A percentile compares a stretch with the other conserved stretches of the same genome.
These are phyloP conservation scores for Leccinum rimulosum DNA, from an alignment of 768 basidiomycete species.

Conservation along the genomic window DNA sequence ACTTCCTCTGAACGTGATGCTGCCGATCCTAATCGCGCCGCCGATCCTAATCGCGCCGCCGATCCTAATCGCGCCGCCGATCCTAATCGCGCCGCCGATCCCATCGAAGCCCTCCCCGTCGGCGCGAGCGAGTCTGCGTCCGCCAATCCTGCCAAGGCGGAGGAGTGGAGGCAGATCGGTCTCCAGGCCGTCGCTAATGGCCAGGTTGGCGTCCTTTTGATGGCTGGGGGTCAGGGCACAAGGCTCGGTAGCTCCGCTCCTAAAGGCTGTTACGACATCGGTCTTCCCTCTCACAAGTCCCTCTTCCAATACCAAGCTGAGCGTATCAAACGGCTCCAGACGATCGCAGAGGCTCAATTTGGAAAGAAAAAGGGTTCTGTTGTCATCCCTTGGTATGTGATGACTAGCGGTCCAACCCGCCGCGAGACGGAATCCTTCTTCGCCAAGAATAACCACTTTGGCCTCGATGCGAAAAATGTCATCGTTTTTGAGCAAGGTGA, in stretches of 20 bases:
- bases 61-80: constrained; percentile 52
- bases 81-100: constrained; percentile 39
- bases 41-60: constrained; percentile 42
- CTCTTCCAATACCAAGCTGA: constrained; percentile 99
- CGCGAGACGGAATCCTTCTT: constrained; percentile 86
- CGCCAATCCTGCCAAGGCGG: constrained; percentile 51
- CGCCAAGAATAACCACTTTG: constrained; percentile 72
- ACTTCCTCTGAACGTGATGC: constrained; percentile 60
- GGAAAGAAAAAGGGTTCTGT: constrained; percentile 58
- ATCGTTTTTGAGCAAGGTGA: constrained; percentile 96
- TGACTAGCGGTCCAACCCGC: constrained; percentile 97
- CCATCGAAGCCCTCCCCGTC: constrained; percentile 80
- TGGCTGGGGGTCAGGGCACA: constrained; percentile 98
- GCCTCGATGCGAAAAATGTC: constrained; percentile 74
- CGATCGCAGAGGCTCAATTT: constrained; percentile 59
- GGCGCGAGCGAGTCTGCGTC: constrained; percentile 66
- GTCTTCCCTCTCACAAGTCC: constrained; percentile 86
- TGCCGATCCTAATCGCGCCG: constrained; percentile 35
- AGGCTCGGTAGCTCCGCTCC: constrained; percentile 88
- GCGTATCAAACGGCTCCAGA: constrained; percentile 82
- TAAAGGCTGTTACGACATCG: constrained; percentile 98
- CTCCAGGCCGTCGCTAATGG: constrained; percentile 77
- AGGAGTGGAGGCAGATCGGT: constrained; percentile 76
- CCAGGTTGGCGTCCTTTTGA: constrained; percentile 90
- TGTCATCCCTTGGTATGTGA: constrained; percentile 94